Evolutionary conservation across 1,284 basidiomycete species (phyloP), one percentile per base, ranked within the genome.

Genomic region (Fomitopsis pinicola): DNA sequence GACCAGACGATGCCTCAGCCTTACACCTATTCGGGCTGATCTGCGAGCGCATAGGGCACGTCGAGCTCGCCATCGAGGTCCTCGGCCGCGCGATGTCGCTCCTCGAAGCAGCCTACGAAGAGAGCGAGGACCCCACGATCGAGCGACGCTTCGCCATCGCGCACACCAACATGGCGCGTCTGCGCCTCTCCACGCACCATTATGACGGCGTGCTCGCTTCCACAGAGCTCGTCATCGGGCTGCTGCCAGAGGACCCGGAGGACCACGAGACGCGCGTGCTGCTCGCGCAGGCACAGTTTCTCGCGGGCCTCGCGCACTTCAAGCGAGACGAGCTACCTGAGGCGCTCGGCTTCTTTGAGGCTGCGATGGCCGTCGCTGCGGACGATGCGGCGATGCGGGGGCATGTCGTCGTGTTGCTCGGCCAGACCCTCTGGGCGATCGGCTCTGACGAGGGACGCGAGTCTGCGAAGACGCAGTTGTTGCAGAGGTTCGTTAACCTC

Each of bases 71-170:
- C 0, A 76, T 80, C 19, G 76, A 80, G 46, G 78, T 87, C 42
- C 80, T 91, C 22, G 75, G 80, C n/a, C 82, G 84, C 44, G 86
- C 91, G 4, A 90, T 93, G 5, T 64, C 75, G 1, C 79, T 96
- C 14, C 78, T 99, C 26, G 97, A 99, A 74, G 82, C 87, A 2
- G 81, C 85, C 35, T 99, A 98, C 73, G 97, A 99, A 73, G 86
- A 89, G 57, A 85, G 84, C 1, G 97, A 99, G 72, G 89, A 92
- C 56, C 71, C 86, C 0, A 76, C 80, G 19, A 84, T 93, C 17
- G 97, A 98, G 72, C 77, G 81, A 30, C 86, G 85, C 63, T 99
- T 92, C 72, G 86, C 86, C 7, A 85, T 95, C 36, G 93, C 95
- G 0, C 91, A 95, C 63, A 78, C 84, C 40, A 98, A 94, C 64